Base-by-base conservation (phyloP, 2,329 filamentous ascomycete species). In the Aspergillus oerlinghausenensis region DNA sequence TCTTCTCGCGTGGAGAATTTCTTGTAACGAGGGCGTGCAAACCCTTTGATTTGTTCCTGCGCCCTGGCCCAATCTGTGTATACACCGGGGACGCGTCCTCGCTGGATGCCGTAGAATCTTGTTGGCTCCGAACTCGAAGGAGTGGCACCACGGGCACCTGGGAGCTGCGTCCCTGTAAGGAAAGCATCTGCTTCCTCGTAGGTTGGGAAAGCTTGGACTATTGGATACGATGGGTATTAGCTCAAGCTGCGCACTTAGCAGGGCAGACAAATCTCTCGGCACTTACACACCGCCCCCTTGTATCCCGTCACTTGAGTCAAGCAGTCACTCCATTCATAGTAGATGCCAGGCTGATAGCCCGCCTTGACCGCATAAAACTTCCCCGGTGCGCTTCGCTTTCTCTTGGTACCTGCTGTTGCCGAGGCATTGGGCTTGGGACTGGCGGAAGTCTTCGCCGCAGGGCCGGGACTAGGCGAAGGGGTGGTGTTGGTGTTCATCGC, bases 151-250 rank as follows among this genome's bases (percentile, higher is more conserved):
- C 64, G 68, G 14, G 61, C 61, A 17, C 65, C 54, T 17, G 70
- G 70, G 7, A 72, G 72, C 55, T 82, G 80, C 62, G 81, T 82
- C 49, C 89, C 89, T 1, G 82, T 84, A 26, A 90, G 80, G 69
- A 90, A 97, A 1, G 84, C 85, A 66, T 89, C 83, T n/a, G 93
- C 93, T 58, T 96, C 91, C 60, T 86, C 82, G 57, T 82, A 78
- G 0, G 82, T 85, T 9, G 80, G 76, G 69, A 96, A 97, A 1
- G 88, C 90, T 76, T 94, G 93, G 79, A 89, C 90, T 94, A 59
- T 47, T 26, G 43, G 28, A 49, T 26, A 28, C 52, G 38, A 26
- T 17, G 21, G 48, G 38, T 17, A 8, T 23, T n/a, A 25, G 17
- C 23, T 11, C 26, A 32, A 7, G 25, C 21, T 45, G 21, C 3